These are phyloP conservation scores for Cyberlindnera maritima DNA, from an alignment of 805 yeast genomes.

Conservation along the genomic window DNA sequence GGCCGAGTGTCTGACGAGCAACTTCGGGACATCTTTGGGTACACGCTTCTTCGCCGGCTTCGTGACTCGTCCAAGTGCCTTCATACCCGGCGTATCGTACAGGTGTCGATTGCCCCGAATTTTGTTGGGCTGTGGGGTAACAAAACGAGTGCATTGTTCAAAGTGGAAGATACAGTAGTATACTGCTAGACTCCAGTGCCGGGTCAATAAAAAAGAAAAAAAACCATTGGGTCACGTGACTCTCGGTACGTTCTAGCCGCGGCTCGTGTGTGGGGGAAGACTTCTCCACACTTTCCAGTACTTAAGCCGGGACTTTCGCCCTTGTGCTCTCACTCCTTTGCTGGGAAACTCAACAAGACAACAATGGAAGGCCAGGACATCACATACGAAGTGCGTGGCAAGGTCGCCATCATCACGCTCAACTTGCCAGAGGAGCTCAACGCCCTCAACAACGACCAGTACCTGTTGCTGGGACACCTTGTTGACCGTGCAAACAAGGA, in stretches of 20 bases:
- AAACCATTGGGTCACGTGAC: too few relatives aligned
- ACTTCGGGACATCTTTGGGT: slow-evolving; percentile 10
- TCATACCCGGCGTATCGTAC: too few relatives aligned
- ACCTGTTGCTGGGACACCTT: slow-evolving; percentile 53
- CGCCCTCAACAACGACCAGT: slow-evolving; percentile 66
- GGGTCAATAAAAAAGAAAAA: too few relatives aligned
- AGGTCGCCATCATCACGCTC: slow-evolving; percentile 60
- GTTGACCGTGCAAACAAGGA: slow-evolving; percentile 63
- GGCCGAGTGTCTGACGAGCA: not conserved
- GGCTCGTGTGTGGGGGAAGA: slow-evolving; percentile 1
- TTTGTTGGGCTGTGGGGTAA: not conserved
- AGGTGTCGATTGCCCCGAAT: not conserved
- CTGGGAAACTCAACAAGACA: not conserved
- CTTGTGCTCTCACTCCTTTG: too few relatives aligned
- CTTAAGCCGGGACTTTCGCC: not conserved
- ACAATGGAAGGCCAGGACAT: slow-evolving; percentile 29
- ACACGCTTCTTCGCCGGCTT: slow-evolving; percentile 3
- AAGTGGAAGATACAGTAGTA: not conserved
- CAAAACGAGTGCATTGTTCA: not conserved
- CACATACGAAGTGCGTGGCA: slow-evolving; percentile 35
- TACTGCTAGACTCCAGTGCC: too few relatives aligned
- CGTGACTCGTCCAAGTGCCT: not conserved
- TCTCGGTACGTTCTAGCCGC: not conserved
- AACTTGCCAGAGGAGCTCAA: slow-evolving; percentile 60
- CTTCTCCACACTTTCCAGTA: slow-evolving; percentile 4